Conservation (phyloP, 2,329 filamentous ascomycete genomes). For the Intubia oerlemansii region DNA sequence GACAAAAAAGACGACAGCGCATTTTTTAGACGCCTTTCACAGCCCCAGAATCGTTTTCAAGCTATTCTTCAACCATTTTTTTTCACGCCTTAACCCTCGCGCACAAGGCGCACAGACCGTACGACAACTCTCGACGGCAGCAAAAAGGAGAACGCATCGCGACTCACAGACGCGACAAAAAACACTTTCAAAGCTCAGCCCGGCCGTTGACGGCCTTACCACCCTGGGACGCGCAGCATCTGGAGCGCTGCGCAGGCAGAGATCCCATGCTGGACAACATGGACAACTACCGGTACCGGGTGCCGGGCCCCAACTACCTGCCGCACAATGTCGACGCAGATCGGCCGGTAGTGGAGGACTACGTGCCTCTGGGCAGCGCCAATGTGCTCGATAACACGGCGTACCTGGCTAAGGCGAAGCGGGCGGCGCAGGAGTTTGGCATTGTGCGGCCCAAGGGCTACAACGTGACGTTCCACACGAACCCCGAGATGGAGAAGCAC, state of each 20-base stretch:
- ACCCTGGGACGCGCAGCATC: too few relatives aligned
- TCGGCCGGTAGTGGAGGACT: constrained; percentile 28
- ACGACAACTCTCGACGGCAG: too few relatives aligned
- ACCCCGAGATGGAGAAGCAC: constrained; percentile 84
- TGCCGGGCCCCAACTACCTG: constrained; percentile 38
- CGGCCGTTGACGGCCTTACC: too few relatives aligned
- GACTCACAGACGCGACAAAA: neutral
- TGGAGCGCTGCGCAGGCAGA: neutral
- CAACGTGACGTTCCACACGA: constrained; percentile 87
- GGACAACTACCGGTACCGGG: constrained; percentile 28
- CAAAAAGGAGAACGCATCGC: too few relatives aligned
- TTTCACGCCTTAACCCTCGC: too few relatives aligned
- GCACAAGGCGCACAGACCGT: too few relatives aligned
- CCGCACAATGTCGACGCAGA: constrained; percentile 31
- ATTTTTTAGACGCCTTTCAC: too few relatives aligned
- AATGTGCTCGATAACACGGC: constrained; percentile 32
- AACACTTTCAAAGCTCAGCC: too few relatives aligned
- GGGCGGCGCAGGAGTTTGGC: constrained; percentile 36
- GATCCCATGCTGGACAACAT: constrained; percentile 14
- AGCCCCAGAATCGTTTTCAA: too few relatives aligned
- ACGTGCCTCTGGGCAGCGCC: constrained; percentile 26
- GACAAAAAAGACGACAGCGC: too few relatives aligned
- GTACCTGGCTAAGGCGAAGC: constrained; percentile 35
- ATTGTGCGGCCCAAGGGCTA: constrained; percentile 69
- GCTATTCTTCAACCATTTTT: too few relatives aligned